These are phyloP conservation scores for Immersiella caudata DNA, from an alignment of 495 filamentous ascomycete species.

Conservation along the genomic window DNA sequence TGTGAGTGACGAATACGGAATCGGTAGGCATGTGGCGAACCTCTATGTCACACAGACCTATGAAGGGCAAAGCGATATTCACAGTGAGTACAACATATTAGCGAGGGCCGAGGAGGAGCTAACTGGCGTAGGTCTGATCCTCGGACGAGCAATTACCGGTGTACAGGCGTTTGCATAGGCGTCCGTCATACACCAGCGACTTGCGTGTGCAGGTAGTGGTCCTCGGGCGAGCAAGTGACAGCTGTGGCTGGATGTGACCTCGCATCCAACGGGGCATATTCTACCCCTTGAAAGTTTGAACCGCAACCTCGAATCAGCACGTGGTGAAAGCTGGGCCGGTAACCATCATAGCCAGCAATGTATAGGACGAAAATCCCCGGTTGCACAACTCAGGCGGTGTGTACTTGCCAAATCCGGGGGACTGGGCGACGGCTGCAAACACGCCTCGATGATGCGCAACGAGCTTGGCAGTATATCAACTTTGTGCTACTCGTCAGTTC, in stretches of 20 bases:
- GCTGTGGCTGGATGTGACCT: too few relatives aligned
- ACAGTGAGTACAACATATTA: conserved; percentile 62
- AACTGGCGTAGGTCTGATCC: conserved; percentile 54
- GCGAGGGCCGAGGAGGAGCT: not conserved
- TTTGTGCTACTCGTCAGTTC: not conserved
- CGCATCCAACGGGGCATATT: too few relatives aligned
- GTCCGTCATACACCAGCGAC: too few relatives aligned
- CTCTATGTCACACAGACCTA: conserved; percentile 98
- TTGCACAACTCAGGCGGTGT: too few relatives aligned
- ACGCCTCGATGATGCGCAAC: not conserved
- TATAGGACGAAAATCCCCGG: too few relatives aligned
- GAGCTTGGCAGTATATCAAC: not conserved
- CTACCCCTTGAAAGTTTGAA: too few relatives aligned
- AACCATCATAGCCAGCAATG: too few relatives aligned
- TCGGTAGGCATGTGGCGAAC: conserved; percentile 94
- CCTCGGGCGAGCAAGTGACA: too few relatives aligned
- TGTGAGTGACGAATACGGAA: conserved; percentile 92
- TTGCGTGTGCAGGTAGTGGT: too few relatives aligned
- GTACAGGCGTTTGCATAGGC: conserved; percentile 59
- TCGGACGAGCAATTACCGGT: conserved; percentile 65
- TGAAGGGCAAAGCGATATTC: conserved; percentile 96
- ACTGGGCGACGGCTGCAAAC: not conserved
- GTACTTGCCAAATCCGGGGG: not conserved
- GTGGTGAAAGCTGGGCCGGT: too few relatives aligned
- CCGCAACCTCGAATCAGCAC: too few relatives aligned